These are phyloP conservation scores for Candida silvicultrix DNA, from an alignment of 805 yeast genomes.

Conservation along the genomic window DNA sequence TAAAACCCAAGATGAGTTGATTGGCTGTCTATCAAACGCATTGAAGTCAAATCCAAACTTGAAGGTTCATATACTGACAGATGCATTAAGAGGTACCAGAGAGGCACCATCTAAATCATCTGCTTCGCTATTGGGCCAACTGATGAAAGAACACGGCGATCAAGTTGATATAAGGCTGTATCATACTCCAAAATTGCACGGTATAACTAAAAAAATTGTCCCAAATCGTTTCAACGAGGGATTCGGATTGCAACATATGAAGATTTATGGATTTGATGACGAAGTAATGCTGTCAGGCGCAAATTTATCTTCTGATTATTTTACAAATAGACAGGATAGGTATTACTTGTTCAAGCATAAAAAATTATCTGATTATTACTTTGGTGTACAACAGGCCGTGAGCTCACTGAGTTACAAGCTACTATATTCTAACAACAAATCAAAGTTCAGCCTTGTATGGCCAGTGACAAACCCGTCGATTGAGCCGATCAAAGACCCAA, in stretches of 20 bases:
- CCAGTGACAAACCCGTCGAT: constrained; percentile 59
- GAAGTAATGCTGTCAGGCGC: constrained; percentile 90
- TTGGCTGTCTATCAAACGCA: constrained; percentile 56
- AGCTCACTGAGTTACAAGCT: constrained; percentile 67
- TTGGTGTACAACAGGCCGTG: constrained; percentile 60
- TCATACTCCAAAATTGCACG: constrained; percentile 81
- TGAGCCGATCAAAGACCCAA: constrained; percentile 56
- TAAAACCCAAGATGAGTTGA: constrained; percentile 68
- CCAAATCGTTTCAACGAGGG: constrained; percentile 91
- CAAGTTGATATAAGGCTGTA: constrained; percentile 80
- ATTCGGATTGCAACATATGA: constrained; percentile 94
- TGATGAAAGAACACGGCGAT: constrained; percentile 57
- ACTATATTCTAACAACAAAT: constrained; percentile 33
- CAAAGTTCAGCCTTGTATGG: constrained; percentile 64
- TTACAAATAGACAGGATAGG: constrained; percentile 91
- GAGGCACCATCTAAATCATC: constrained; percentile 79
- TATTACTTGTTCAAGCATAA: constrained; percentile 66
- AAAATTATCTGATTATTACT: constrained; percentile 65
- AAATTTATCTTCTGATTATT: constrained; percentile 84
- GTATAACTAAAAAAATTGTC: constrained; percentile 53
- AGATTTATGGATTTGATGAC: constrained; percentile 89
- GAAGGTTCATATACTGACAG: constrained; percentile 69
- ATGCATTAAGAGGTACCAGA: constrained; percentile 88
- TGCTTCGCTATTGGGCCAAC: constrained; percentile 64
- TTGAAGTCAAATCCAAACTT: constrained; percentile 52